These are phyloP conservation scores for Aspergillus bertholletiae DNA, from an alignment of 495 filamentous ascomycete genomes.

Conservation along the genomic window DNA sequence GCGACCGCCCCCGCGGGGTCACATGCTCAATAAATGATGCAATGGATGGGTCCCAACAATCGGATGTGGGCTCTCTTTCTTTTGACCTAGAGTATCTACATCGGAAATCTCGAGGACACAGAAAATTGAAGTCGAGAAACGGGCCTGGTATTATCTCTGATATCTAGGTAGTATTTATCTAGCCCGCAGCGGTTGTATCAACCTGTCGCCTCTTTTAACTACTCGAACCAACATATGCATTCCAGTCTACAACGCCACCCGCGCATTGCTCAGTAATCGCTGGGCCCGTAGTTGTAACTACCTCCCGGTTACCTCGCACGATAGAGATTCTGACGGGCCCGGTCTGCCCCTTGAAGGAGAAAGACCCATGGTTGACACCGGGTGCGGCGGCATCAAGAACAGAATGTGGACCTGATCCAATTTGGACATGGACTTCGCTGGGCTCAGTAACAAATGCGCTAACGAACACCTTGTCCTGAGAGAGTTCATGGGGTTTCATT, in stretches of 20 bases:
- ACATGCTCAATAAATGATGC: too few relatives aligned
- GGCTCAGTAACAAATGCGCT: constrained; percentile 20
- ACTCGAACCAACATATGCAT: constrained; percentile 41
- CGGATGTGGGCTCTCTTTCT: too few relatives aligned
- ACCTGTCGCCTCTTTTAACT: constrained; percentile 1
- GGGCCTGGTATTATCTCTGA: too few relatives aligned
- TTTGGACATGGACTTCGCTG: constrained; percentile 44
- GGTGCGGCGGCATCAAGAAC: constrained; percentile 34
- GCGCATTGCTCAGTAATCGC: constrained; percentile 43
- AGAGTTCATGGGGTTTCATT: constrained; percentile 20
- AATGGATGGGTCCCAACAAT: too few relatives aligned
- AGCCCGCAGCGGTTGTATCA: too few relatives aligned
- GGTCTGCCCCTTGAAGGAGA: constrained; percentile 48
- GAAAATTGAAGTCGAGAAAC: too few relatives aligned
- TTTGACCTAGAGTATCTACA: too few relatives aligned
- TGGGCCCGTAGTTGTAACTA: constrained; percentile 37
- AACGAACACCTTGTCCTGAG: constrained; percentile 38
- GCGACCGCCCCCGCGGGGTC: neutral
- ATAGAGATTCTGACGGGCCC: constrained; percentile 51
- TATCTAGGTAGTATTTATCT: too few relatives aligned
- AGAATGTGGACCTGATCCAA: constrained; percentile 42
- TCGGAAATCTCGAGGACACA: too few relatives aligned
- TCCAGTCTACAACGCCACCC: constrained; percentile 51
- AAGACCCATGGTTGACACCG: constrained; percentile 47
- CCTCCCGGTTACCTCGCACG: constrained; percentile 31